Percentiles rank a stretch among this genome's conserved stretches.
These are phyloP conservation scores for Zygosaccharomyces pseudobailii DNA, from an alignment of 1,139 yeast genomes.

Conservation along the genomic window DNA sequence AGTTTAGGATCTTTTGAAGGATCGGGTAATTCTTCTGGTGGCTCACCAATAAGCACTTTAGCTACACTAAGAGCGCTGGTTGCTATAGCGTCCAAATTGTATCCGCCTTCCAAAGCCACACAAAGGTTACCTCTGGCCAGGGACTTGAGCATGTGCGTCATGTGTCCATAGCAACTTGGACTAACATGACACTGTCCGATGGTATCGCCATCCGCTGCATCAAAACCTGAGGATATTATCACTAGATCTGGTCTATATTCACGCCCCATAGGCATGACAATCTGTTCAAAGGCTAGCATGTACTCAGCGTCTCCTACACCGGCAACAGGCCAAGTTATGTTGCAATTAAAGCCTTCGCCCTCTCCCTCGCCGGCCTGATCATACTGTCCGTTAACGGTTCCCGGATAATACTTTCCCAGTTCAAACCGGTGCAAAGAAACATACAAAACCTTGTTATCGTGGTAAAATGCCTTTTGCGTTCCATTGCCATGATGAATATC, in stretches of 20 bases:
- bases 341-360: conserved; percentile 83
- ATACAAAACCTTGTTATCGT: conserved; percentile 87
- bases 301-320: conserved; percentile 97
- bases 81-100: conserved; percentile 86
- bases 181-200: conserved; percentile 97
- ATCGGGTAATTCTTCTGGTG: conserved; percentile 67
- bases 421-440: conserved; percentile 91
- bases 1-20: conserved; percentile 52
- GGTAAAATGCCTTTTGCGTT: conserved; percentile 84
- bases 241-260: conserved; percentile 93
- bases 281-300: conserved; percentile 81
- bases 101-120: conserved; percentile 94
- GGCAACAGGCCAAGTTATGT: conserved; percentile 90
- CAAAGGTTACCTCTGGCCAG: conserved; percentile 85
- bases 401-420: conserved; percentile 90
- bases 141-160: conserved; percentile 88
- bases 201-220: conserved; percentile 97
- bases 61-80: conserved; percentile 90
- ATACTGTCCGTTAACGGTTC: conserved; percentile 77
- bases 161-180: conserved; percentile 93
- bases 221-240: conserved; percentile 92
- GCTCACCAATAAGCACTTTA: conserved; percentile 87
- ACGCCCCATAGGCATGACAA: conserved; percentile 82
- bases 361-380: conserved; percentile 76
- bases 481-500: conserved; percentile 99